Base-by-base conservation (phyloP, 306 rosid genomes). In the Citrullus mucosospermus region DNA sequence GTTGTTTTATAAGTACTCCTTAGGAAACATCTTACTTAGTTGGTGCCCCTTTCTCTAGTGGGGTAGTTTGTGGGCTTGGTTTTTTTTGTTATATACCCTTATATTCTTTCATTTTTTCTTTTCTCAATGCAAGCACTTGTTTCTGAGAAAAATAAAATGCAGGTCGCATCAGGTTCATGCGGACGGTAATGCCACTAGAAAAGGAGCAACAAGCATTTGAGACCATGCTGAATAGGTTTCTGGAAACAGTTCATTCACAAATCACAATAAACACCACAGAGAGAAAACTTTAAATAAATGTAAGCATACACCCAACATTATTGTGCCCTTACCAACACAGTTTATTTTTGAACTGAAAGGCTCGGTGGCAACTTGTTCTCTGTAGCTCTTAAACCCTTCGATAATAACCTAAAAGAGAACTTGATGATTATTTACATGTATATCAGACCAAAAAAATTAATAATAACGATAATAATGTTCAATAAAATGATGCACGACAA, bases 331-430 rank as follows among this genome's bases (percentile, higher is more conserved):
- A 95, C 99, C 99, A 85, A 95, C 97, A 76, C 99, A 95, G n/a
- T 92, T 95, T 82, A 95, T 88, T 92, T 88, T 95, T 12, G 99
- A 84, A 85, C 99, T 95, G 92, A 95, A 95, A 78, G 97, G 89
- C 84, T 95, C 99, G 6, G 99, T 91, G 61, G 97, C 92, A 54
- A 92, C 79, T 85, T 95, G 97, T 85, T 92, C 99, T 78, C 82
- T 84, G 84, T 95, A 95, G 88, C 99, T 95, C 93, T 91, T 95
- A 85, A 91, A 95, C 79, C 97, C 97, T 81, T 95, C 99, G 48
- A 95, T 95, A 79, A 91, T 84, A 82, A 95, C 83, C 99, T 95
- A 80, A 2, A 79, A 36, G 25, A 34, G 75, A 66, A 67, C 76
- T 10, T 75, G 53, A 68, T 16, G 61, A 46, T 80, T 39, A 76